A percentile compares a stretch with the other conserved stretches of the same genome.
phyloP scores from a whole-genome alignment of 306 rosid species.

The Dalbergia cochinchinensis region DNA sequence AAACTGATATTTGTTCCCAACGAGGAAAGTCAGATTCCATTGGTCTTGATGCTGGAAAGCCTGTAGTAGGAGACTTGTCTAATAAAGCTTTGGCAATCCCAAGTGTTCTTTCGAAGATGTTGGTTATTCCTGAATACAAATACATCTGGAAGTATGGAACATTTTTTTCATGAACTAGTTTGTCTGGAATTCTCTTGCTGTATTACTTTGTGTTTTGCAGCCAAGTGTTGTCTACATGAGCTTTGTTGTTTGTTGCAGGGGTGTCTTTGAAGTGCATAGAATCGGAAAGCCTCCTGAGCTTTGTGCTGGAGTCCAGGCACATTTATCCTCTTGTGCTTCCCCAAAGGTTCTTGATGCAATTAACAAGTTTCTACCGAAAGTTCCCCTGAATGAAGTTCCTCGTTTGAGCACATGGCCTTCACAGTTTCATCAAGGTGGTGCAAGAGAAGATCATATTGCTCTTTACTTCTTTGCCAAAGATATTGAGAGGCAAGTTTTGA shows the following conservation, averaged over 20 bases:
- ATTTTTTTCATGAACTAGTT: slow-evolving; percentile 41
- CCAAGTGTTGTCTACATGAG: slow-evolving; percentile 30
- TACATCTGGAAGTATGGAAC: slow-evolving; percentile 86
- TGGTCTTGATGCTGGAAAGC: slow-evolving; percentile 54
- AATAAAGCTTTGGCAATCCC: slow-evolving; percentile 51
- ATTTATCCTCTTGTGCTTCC: slow-evolving; percentile 88
- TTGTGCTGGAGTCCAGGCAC: slow-evolving; percentile 86
- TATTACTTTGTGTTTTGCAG: slow-evolving; percentile 30
- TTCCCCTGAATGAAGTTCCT: slow-evolving; percentile 79
- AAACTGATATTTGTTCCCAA: slow-evolving; percentile 51
- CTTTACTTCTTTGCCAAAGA: slow-evolving; percentile 96
- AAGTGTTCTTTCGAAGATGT: slow-evolving; percentile 52
- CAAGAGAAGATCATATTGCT: slow-evolving; percentile 87
- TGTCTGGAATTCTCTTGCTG: slow-evolving; percentile 36
- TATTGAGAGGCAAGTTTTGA: slow-evolving; percentile 64
- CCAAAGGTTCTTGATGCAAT: slow-evolving; percentile 79
- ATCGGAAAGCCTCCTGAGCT: slow-evolving; percentile 65
- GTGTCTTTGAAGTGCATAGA: slow-evolving; percentile 85
- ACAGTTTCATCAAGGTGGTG: slow-evolving; percentile 77
- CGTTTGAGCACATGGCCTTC: slow-evolving; percentile 92
- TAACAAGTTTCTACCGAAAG: slow-evolving; percentile 63
- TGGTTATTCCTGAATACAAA: slow-evolving; percentile 85
- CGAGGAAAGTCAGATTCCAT: slow-evolving; percentile 52
- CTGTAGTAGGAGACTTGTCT: slow-evolving; percentile 55
- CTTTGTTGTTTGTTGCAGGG: slow-evolving; percentile 66